Base-by-base conservation (phyloP, 257 asterid genomes). In the Ilex asprella region DNA sequence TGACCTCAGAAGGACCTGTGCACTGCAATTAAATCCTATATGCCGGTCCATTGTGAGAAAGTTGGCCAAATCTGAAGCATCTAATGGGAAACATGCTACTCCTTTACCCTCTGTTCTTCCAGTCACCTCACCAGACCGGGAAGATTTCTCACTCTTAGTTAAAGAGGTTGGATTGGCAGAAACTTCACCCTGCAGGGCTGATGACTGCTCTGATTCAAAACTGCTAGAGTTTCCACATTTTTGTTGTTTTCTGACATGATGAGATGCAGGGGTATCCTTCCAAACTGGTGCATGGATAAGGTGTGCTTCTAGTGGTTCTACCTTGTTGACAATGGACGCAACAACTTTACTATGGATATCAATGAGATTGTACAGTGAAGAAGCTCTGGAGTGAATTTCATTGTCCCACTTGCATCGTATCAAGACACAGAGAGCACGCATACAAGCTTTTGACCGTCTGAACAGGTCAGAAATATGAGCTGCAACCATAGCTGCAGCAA, bases 401-500 rank as follows among this genome's bases (percentile, higher is more conserved):
- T 60, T 70, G 68, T 92, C 97, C 99, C 97, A 89, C 77, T 89
- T 89, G 82, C 97, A 92, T 68, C 82, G 76, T 63, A 82, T 76
- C 78, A 92, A 81, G 73, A 79, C 72, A 11, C 95, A 83, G 60
- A 92, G 95, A 70, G 96, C 89, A 64, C 86, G 88, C 86, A 80
- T 89, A 82, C 99, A 92, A 63, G 95, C 95, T 83, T 86, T 92
- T n/a, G 97, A 92, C 32, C 73, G 83, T 80, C 94, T 76, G 77
- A 93, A 93, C 76, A 93, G 78, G 76, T 89, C 97, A 44, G 99
- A 89, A 68, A 93, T 78, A 77, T 89, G 99, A 74, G 99, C 99
- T 2, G 99, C 99, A 60, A 93, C 99, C 99, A 93, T 93, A 44
- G 99, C 99, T 54, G 97, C 99, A 68, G 97, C 99, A 74, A 93